A percentile compares a stretch with the other conserved stretches of the same genome.
These are phyloP conservation scores for Apiospora koreana DNA, from an alignment of 2,329 filamentous ascomycete genomes.

Conservation along the genomic window DNA sequence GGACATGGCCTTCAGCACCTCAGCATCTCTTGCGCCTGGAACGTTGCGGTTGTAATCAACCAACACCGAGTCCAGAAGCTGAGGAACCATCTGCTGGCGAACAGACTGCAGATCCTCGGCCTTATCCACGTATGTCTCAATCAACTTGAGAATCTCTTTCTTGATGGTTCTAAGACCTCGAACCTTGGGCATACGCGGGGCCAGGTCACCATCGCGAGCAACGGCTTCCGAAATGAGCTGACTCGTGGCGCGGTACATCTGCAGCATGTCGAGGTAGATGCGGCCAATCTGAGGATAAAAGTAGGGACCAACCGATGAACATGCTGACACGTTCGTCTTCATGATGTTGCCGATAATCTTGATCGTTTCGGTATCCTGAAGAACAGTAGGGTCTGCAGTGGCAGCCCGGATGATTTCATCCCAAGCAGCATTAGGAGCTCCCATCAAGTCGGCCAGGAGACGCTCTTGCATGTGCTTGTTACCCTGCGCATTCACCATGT, in stretches of 20 bases:
- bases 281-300: conserved; percentile 98
- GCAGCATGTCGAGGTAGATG: conserved; percentile 97
- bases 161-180: conserved; percentile 96
- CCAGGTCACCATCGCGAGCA: conserved; percentile 82
- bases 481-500: conserved; percentile 98
- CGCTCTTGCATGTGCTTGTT: conserved; percentile 94
- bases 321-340: conserved; percentile 99
- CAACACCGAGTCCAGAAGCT: conserved; percentile 88
- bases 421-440: conserved; percentile 90
- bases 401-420: conserved; percentile 90
- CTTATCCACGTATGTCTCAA: conserved; percentile 97
- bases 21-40: conserved; percentile 89
- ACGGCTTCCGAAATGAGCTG: conserved; percentile 93
- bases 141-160: conserved; percentile 98
- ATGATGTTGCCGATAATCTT: conserved; percentile 99
- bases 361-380: conserved; percentile 93
- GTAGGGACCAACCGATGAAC: conserved; percentile 92
- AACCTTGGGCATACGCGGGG: conserved; percentile 96
- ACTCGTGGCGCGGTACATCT: conserved; percentile 98
- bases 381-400: conserved; percentile 78
- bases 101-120: conserved; percentile 95
- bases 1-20: conserved; percentile 96
- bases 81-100: conserved; percentile 91
- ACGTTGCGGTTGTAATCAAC: conserved; percentile 98
- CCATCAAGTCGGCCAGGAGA: conserved; percentile 89